Conservation (phyloP, 257 asterid species). For the Rhazya stricta region DNA sequence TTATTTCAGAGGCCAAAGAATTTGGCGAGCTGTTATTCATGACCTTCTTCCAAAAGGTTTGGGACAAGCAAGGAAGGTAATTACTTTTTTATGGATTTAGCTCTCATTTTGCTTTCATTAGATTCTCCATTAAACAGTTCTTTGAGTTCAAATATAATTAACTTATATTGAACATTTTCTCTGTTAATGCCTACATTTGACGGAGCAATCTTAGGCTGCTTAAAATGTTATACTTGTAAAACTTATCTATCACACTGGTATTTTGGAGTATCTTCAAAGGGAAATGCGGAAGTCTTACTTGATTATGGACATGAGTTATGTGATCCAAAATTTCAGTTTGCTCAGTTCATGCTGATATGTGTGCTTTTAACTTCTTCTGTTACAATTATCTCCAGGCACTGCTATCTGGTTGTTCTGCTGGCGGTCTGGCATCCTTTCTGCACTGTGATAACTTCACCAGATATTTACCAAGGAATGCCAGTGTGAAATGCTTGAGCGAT, state of each 20-base stretch:
- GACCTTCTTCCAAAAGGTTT: conserved; percentile 92
- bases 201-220: not conserved
- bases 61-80: conserved; percentile 64
- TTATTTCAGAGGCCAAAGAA: conserved; percentile 91
- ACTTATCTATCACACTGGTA: not conserved
- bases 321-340: not conserved
- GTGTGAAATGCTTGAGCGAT: conserved; percentile 93
- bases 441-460: conserved; percentile 74
- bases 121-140: not conserved
- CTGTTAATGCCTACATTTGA: not conserved
- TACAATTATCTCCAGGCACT: conserved; percentile 51
- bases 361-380: not conserved
- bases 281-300: not conserved
- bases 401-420: conserved; percentile 97
- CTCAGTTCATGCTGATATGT: not conserved
- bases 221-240: not conserved
- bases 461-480: conserved; percentile 62
- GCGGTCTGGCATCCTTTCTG: conserved; percentile 78
- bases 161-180: too few relatives aligned
- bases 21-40: conserved; percentile 73
- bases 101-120: not conserved
- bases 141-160: not conserved
- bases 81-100: not conserved
- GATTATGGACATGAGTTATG: not conserved
- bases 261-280: not conserved